Base-by-base conservation (phyloP, 805 yeast genomes). In the Jamesozyma spencerorum region DNA sequence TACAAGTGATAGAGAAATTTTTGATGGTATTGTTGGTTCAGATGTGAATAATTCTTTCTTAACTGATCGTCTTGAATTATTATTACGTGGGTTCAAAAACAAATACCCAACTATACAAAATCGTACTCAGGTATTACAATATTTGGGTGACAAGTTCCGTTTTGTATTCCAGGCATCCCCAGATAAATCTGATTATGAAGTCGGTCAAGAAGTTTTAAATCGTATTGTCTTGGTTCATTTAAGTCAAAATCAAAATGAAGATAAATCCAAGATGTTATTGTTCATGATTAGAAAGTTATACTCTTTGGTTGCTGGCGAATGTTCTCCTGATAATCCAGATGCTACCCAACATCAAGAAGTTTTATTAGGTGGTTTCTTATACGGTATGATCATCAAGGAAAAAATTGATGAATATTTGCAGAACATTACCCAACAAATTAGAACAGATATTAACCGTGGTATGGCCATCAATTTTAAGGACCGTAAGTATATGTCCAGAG, bases 311-410 rank as follows among this genome's bases (percentile, higher is more conserved):
- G 96, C 96, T 29, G 97, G 97, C 45, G 96, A 90, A 60, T 90
- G 97, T 64, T 70, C 88, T 39, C 90, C 96, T 14, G 98, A 92
- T 64, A 92, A 92, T 66, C 98, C 98, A 60, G 98, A 92, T 79
- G 94, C 97, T 37, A 85, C 96, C 8, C 98, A 92, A 71, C 97
- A 92, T 71, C 98, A 92, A 67, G 98, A 92, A 67, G 85, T 92
- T 26, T 67, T 92, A 47, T 72, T 92, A 42, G 97, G 97, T 48
- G 98, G 98, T 13, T 85, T 92, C 74, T 70, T 92, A 41, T 92
- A 86, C 54, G 97, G 97, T 51, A 88, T 88, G 95, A 90, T 92
- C 50, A 64, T 92, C 55, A 92, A 92, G 63, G 98, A 92, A 66
- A 92, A 92, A 62, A 79, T 92, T 47, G 98, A 92, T 53, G 98